Evolutionary conservation across 2,329 filamentous ascomycete species (phyloP), one percentile per base, ranked within the genome.

Genomic region (Colletotrichum sp.): DNA sequence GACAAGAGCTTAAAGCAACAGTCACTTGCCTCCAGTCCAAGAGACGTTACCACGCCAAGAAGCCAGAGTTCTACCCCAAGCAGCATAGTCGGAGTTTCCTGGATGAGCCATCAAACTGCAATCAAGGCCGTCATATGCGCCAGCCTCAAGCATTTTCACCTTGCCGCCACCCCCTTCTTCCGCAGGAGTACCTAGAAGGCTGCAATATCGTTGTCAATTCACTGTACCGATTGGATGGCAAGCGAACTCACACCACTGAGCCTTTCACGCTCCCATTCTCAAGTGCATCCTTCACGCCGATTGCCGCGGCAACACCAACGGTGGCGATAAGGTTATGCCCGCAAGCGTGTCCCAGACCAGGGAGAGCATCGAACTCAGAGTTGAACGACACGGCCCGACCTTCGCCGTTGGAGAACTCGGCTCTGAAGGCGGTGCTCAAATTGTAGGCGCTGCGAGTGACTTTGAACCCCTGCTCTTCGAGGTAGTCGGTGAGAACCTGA

Each of bases 331-430:
- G 75, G 30, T 81, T 81, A 65, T 81, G 80, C 3, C 80, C 84
- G 44, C 84, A 85, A n/a, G 83, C 83, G 66, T 85, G 84, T 9
- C 84, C 84, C 13, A 85, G 79, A 6, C 78, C 80, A 0, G 83
- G 82, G 1, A 85, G 80, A n/a, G 83, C 83, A 63, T 85, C 84
- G 62, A 84, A 83, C 67, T 83, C 80, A 28, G 72, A 69, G 73
- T 87, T 87, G 71, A 88, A 88, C 12, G 84, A 85, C 9, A 88
- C 85, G 0, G 83, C 82, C n/a, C 84, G 84, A 0, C 85, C 85
- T n/a, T 80, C 76, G 1, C 79, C 81, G 4, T 82, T 82, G 24
- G 83, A 85, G 70, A 82, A 87, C 0, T 84, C 82, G 4, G 86
- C 87, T 49, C 84, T 81, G 68, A 88, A 88, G 9, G 87, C 86